Conservation (phyloP, 1,284 basidiomycete genomes). For the Earliella scabrosa region DNA sequence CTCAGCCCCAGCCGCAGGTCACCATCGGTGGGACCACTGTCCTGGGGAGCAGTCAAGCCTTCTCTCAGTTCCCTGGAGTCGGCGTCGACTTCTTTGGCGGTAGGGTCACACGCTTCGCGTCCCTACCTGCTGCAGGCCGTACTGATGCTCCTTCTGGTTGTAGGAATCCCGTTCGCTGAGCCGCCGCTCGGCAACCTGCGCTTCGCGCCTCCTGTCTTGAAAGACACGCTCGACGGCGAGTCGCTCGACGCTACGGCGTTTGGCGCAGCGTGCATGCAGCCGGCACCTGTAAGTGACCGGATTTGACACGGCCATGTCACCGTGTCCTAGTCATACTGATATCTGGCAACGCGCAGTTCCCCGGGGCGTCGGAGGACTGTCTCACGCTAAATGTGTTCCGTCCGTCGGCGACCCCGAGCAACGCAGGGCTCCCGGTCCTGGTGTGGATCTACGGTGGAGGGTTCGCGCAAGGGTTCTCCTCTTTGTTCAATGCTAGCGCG, state of each 20-base stretch:
- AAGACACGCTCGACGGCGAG: conserved; percentile 2
- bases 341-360: no score
- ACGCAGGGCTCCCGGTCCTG: conserved; percentile 44
- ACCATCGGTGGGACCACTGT: no score
- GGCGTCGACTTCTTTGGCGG: conserved; percentile 27
- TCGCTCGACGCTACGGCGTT: conserved; percentile 24
- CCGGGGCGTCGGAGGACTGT: conserved; percentile 44
- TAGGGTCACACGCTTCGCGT: background rate
- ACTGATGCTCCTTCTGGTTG: background rate
- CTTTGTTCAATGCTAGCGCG: conserved; percentile 43
- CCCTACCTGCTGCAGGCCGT: background rate
- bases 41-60: no score
- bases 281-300: no score
- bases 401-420: conserved; percentile 35
- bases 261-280: no score
- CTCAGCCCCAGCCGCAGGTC: no score
- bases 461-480: conserved; percentile 26
- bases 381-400: conserved; percentile 51
- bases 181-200: conserved; percentile 30
- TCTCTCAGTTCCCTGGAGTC: no score
- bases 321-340: no score
- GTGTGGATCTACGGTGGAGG: conserved; percentile 37
- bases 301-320: no score
- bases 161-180: conserved; percentile 36
- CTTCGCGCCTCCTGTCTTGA: conserved; percentile 24